Conservation (phyloP, 148 eudicot genomes). For the Euryodendron excelsum region DNA sequence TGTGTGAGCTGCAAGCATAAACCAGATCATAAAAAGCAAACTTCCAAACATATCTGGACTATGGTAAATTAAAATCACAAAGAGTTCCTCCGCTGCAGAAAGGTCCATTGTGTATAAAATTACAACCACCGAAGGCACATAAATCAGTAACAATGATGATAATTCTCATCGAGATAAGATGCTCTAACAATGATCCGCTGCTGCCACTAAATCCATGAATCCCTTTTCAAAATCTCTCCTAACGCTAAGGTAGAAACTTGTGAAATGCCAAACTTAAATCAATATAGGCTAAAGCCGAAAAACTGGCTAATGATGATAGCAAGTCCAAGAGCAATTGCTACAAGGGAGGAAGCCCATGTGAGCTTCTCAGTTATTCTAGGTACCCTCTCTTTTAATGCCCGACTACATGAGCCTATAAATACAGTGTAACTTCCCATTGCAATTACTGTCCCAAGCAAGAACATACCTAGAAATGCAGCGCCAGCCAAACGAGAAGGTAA, state of each 20-base stretch:
- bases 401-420: slow-evolving; percentile 95
- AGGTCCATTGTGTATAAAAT: background rate
- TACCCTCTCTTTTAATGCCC: slow-evolving; percentile 80
- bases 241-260: background rate
- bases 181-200: background rate
- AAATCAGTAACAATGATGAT: background rate
- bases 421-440: slow-evolving; percentile 97
- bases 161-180: slow-evolving; percentile 5
- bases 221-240: background rate
- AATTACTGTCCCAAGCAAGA: slow-evolving; percentile 81
- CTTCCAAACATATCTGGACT: background rate
- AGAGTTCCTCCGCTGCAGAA: background rate
- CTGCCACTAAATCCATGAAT: background rate
- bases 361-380: slow-evolving; percentile 95
- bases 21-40: background rate
- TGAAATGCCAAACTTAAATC: slow-evolving; percentile 17
- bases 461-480: slow-evolving; percentile 87
- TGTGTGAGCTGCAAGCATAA: background rate
- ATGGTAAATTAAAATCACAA: background rate
- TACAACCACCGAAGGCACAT: background rate
- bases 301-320: slow-evolving; percentile 76
- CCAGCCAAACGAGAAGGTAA: slow-evolving; percentile 92
- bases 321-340: slow-evolving; percentile 83
- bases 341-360: slow-evolving; percentile 89
- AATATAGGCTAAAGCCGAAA: slow-evolving; percentile 86